Percentiles rank a stretch among this genome's conserved stretches.
phyloP scores from a whole-genome alignment of 2,329 filamentous ascomycete genomes.

The Venturiaceae sp. region DNA sequence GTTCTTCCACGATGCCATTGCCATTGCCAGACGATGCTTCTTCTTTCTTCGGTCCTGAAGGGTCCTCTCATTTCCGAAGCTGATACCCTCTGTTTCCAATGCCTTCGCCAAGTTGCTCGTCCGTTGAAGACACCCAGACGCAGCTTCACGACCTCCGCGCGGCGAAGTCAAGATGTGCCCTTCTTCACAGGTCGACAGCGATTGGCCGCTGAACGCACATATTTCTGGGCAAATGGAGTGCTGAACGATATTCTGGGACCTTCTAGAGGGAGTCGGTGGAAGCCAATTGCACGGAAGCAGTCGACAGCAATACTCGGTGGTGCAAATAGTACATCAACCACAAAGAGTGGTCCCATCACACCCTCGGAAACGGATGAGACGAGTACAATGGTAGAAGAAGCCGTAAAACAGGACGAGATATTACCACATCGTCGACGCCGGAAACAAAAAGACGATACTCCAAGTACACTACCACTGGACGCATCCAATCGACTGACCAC shows the following conservation, averaged over 20 bases:
- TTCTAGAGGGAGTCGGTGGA: neutral
- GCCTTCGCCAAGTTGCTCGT: neutral
- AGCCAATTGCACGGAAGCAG: neutral
- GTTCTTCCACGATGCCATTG: neutral
- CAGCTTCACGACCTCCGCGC: neutral
- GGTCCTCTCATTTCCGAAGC: neutral
- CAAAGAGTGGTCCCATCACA: neutral
- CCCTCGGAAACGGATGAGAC: neutral
- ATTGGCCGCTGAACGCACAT: neutral
- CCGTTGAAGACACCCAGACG: neutral
- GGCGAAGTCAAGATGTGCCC: neutral
- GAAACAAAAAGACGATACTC: constrained; percentile 11
- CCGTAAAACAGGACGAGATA: constrained; percentile 5
- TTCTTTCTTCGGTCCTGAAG: neutral
- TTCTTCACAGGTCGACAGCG: neutral
- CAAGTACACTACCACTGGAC: constrained; percentile 33
- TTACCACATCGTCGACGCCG: constrained; percentile 9
- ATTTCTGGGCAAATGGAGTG: constrained; percentile 9
- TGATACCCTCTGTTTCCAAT: constrained; percentile 6
- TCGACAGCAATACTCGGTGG: neutral
- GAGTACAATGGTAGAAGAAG: neutral
- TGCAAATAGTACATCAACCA: neutral
- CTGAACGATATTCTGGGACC: neutral
- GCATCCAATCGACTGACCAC: constrained; percentile 51
- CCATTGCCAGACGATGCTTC: neutral